Base-by-base conservation (phyloP, 2,329 filamentous ascomycete species). In the Ophiostoma himal-ulmi region DNA sequence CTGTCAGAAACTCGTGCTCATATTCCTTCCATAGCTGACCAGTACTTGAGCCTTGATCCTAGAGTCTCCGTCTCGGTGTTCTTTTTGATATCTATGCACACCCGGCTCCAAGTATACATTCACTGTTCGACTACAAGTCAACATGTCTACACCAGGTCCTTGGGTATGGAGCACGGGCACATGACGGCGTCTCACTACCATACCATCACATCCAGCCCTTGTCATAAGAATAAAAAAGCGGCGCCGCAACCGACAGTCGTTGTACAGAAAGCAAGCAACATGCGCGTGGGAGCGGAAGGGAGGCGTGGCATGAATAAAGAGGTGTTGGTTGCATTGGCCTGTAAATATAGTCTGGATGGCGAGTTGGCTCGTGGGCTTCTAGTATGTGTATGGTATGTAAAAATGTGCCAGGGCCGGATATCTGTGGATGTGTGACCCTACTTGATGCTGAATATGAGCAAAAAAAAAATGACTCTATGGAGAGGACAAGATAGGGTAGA, bases 181-280 rank as follows among this genome's bases (percentile, higher is more conserved):
- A 8, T 6, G 44, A 17, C 44, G 44, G 44, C 8, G 44, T n/a
- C n/a, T n/a, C 20, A 48, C 44, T 48, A 48, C 8, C 44, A 48
- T 17, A 48, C n/a, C 44, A 48, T 48, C 44, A 48, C 44, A 30
- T 30, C 30, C 30, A 30, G 30, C 30, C 30, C 30, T 30, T 30
- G 30, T 30, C 30, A 30, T 30, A 30, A 30, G 30, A 30, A 30
- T 30, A 30, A 30, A 30, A 48, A 20, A n/a, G 44, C 8, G 44
- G 17, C 44, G 44, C 44, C 20, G 44, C 44, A 17, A 48, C 44
- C 52, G 30, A 22, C 52, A 57, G 3, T 13, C 22, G 8, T 26
- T 11, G 52, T 57, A 22, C 52, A 57, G 52, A 57, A 57, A 22
- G 52, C 52, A 57, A 11, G 52, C 52, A 57, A 57, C n/a, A 57